These are phyloP conservation scores for Camelina sativa DNA, from an alignment of 345 rosid genomes.

Conservation along the genomic window DNA sequence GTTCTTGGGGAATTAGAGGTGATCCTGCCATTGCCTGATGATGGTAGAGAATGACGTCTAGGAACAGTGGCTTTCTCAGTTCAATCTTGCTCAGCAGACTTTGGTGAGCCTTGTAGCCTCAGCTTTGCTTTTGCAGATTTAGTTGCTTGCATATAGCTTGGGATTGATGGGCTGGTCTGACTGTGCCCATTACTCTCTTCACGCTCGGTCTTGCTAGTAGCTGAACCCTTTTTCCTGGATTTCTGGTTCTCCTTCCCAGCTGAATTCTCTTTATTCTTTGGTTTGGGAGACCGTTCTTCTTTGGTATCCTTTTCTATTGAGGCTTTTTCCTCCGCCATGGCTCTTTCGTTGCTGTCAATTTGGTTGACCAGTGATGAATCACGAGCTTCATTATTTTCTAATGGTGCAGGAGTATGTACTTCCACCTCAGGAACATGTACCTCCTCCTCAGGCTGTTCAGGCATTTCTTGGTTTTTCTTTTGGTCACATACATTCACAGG, in stretches of 20 bases:
- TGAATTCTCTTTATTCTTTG: constrained; percentile 55
- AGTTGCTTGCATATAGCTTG: constrained; percentile 95
- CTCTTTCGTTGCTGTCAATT: constrained; percentile 41
- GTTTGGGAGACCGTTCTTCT: constrained; percentile 52
- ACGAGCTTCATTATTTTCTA: constrained; percentile 48
- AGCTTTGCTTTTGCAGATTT: constrained; percentile 91
- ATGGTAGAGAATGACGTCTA: constrained; percentile 80
- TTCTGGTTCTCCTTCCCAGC: constrained; percentile 55
- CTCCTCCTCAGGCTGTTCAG: constrained; percentile 38
- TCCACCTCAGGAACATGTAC: constrained; percentile 42
- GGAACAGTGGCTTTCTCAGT: constrained; percentile 60
- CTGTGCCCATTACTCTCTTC: constrained; percentile 62
- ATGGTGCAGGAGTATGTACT: constrained; percentile 46
- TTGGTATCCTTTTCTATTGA: constrained; percentile 42
- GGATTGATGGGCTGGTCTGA: constrained; percentile 66
- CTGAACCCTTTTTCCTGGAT: constrained; percentile 56
- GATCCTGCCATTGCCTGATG: constrained; percentile 63
- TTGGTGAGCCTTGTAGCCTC: constrained; percentile 79
- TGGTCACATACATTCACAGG: constrained; percentile 46
- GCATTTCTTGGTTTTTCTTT: constrained; percentile 45
- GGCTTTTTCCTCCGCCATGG: constrained; percentile 48
- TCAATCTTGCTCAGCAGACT: constrained; percentile 60
- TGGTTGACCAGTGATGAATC: constrained; percentile 45
- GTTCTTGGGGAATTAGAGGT: constrained; percentile 82
- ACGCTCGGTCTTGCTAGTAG: constrained; percentile 57